Evolutionary conservation across 2,329 filamentous ascomycete species (phyloP), one percentile per base, ranked within the genome.

Genomic region (Juglanconis sp.): DNA sequence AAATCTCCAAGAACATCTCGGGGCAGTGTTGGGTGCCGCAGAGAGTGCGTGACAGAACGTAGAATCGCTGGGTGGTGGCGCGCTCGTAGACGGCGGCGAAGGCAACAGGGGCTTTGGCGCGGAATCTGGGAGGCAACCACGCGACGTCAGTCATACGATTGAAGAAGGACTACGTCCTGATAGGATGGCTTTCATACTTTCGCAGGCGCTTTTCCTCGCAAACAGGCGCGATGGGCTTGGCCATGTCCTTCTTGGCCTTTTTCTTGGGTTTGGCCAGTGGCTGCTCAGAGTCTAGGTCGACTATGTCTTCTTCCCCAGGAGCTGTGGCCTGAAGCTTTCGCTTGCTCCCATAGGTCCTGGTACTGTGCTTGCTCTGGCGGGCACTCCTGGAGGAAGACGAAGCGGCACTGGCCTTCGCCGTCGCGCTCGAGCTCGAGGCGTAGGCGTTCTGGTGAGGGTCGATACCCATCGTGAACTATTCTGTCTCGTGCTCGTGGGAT

Each of bases 1-100:
- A 83, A 62, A 89, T 74, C 60, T 84, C 76, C 52, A 89, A 75
- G 1, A 70, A 73, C 68, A 89, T 85, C 57, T 79, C 74, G 0
- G 78, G 79, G 47, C 72, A 77, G 1, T 73, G 63, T 2, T 64
- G 58, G 0, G 71, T 73, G 17, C 76, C 76, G 34, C 64, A 42
- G 8, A 74, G 72, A 2, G 65, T 68, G 15, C 80, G 75, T 1
- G 68, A 71, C 10, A 83, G 72, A 35, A 83, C 76, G 63, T 75
- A 83, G 68, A 83, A 79, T 6, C 69, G 67, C 62, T 80, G 77
- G 2, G 70, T 71, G 1, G 72, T 70, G 4, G 79, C 77, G 15
- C 78, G 71, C 0, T 69, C 64, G 57, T 76, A 77, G 40, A 79
- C 64, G 3, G 70, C 67, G 32, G 67, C 17, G 57, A 79, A 80